These are phyloP conservation scores for Gymnopilus junonius DNA, from an alignment of 768 basidiomycete genomes.

Conservation along the genomic window DNA sequence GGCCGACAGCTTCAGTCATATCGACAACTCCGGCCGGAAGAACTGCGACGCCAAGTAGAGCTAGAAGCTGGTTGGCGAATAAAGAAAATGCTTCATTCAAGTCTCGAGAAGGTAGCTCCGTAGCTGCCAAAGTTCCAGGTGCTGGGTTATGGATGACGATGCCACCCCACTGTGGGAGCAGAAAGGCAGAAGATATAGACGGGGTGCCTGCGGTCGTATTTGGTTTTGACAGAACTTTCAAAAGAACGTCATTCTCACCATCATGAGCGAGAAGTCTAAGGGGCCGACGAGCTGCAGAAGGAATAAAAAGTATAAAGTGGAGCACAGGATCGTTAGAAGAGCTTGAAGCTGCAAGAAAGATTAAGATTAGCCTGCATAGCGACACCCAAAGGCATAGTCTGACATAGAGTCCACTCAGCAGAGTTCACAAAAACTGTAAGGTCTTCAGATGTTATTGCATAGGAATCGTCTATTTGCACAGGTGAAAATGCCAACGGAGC, in stretches of 20 bases:
- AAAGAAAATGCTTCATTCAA: conserved; percentile 60
- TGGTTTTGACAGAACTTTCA: neutral
- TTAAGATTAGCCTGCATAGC: conserved; percentile 10
- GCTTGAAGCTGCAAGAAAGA: conserved; percentile 70
- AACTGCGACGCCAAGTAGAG: conserved; percentile 80
- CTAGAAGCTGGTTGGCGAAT: conserved; percentile 73
- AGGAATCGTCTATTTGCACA: conserved; percentile 39
- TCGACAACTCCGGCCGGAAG: conserved; percentile 53
- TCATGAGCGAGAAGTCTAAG: conserved; percentile 64
- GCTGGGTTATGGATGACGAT: conserved; percentile 77
- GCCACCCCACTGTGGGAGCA: conserved; percentile 94
- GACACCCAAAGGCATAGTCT: conserved; percentile 12
- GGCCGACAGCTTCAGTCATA: conserved; percentile 17
- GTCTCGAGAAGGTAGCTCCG: conserved; percentile 44
- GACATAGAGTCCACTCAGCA: conserved; percentile 94
- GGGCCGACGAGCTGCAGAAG: conserved; percentile 70
- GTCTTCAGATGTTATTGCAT: conserved; percentile 77
- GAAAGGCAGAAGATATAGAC: conserved; percentile 68
- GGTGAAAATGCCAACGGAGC: conserved; percentile 88
- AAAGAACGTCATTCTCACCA: conserved; percentile 37
- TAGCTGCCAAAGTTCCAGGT: conserved; percentile 28
- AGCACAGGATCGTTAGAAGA: conserved; percentile 93
- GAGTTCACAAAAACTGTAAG: conserved; percentile 95
- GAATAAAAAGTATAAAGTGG: conserved; percentile 90
- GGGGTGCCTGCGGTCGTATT: conserved; percentile 43